Evolutionary conservation across 345 rosid genomes (phyloP), one percentile per base, ranked within the genome.

Genomic region (Populus davidiana): DNA sequence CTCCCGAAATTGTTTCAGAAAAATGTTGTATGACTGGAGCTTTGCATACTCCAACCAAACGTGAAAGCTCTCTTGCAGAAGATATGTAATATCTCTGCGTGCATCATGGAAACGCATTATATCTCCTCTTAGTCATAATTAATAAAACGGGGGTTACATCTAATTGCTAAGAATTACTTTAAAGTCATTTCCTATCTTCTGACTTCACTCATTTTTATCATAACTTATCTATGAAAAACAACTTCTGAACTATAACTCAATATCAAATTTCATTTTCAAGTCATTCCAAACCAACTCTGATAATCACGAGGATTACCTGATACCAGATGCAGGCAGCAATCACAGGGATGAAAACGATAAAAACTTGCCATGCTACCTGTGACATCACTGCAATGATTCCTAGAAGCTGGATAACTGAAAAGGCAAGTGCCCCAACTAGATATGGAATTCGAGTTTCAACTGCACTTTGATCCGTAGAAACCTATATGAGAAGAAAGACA

Each of bases 331-430:
- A 88, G 75, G 80, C 69, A 50, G 93, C 81, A 78, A 89, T 81
- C 44, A 88, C 87, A 6, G 97, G 98, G 67, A 94, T 86, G 74
- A 90, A 92, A 63, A 89, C 82, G 20, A 92, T 76, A 75, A 94
- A 91, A 61, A 94, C 86, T 80, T 90, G 90, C 96, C 97, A 94
- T 21, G 93, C 90, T 71, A 86, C 96, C 78, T 90, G 94, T 69
- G 94, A 90, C 92, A 91, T 90, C 74, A 94, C 91, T 17, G 82
- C 92, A 68, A 94, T 87, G 78, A 87, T 85, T 68, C 92, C 95
- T 10, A 87, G 71, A 52, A 94, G 92, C 77, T 83, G 91, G 81
- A 94, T 91, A 71, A 73, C 62, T 25, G 88, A 62, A 78, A 84
- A 82, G 75, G 92, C 87, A 75, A 86, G 81, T 56, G 81, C 20